These are phyloP conservation scores for Diutina catenulata DNA, from an alignment of 1,139 yeast genomes.

Conservation along the genomic window DNA sequence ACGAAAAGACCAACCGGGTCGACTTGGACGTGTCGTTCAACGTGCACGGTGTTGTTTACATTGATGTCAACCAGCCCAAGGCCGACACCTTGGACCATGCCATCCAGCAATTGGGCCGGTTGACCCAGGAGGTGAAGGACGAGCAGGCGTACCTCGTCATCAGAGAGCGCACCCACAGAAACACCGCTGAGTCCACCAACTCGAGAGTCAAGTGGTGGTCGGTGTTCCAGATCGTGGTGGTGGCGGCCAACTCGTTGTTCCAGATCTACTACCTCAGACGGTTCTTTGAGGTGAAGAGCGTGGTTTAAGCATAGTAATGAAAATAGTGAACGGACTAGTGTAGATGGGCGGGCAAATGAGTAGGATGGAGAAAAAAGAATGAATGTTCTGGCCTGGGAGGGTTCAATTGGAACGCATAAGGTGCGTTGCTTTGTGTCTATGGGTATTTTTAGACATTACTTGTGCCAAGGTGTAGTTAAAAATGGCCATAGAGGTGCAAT, in stretches of 20 bases:
- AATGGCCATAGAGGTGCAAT: too few species aligned
- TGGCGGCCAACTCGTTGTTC: slow-evolving; percentile 76
- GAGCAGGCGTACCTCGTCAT: slow-evolving; percentile 90
- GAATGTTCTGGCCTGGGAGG: too few species aligned
- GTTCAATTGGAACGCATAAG: too few species aligned
- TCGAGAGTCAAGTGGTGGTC: slow-evolving; percentile 99
- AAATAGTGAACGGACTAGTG: too few species aligned
- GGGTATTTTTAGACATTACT: too few species aligned
- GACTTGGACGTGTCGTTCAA: slow-evolving; percentile 93
- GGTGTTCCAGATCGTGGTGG: slow-evolving; percentile 77
- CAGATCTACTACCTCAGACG: slow-evolving; percentile 90
- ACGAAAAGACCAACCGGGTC: slow-evolving; percentile 60
- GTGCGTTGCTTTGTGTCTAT: too few species aligned
- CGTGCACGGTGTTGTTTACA: slow-evolving; percentile 84
- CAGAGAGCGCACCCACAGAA: slow-evolving; percentile 95
- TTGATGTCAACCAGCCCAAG: slow-evolving; percentile 75
- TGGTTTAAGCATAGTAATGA: slow-evolving; percentile 32
- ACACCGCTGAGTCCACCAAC: slow-evolving; percentile 95
- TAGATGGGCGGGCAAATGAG: too few species aligned
- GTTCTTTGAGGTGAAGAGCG: slow-evolving; percentile 89
- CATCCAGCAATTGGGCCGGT: slow-evolving; percentile 61
- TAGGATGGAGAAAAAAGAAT: too few species aligned
- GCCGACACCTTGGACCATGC: slow-evolving; percentile 80
- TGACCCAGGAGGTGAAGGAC: slow-evolving; percentile 79
- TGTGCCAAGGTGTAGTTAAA: too few species aligned